Percentiles rank a stretch among this genome's conserved stretches.
These are phyloP conservation scores for Lagenaria siceraria DNA, from an alignment of 306 rosid species.

Conservation along the genomic window DNA sequence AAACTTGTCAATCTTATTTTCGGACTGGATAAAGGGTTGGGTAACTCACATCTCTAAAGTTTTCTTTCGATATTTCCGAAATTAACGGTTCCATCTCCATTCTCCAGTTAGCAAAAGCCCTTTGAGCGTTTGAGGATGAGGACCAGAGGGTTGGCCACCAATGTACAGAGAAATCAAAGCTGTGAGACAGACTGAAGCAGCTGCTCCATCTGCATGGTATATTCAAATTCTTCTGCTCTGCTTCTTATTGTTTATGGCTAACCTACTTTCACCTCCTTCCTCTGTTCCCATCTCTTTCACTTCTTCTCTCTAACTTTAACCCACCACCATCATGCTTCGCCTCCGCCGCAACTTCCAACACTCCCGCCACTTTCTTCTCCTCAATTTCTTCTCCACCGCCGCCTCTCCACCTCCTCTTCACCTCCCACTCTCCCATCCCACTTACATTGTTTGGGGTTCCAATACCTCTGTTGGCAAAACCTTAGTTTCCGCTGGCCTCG, in stretches of 20 bases:
- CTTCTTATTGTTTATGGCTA: neutral
- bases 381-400: conserved; percentile 15
- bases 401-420: conserved; percentile 10
- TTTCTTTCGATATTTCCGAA: too few species aligned
- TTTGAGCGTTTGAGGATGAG: too few species aligned
- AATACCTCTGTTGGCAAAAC: conserved; percentile 90
- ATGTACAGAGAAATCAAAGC: too few species aligned
- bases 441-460: conserved; percentile 73
- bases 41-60: too few species aligned
- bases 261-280: neutral
- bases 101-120: too few species aligned
- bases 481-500: conserved; percentile 85
- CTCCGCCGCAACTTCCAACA: conserved; percentile 15
- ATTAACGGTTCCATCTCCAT: too few species aligned
- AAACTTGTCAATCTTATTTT: too few species aligned
- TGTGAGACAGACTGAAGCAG: too few species aligned
- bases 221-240: too few species aligned
- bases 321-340: conserved; percentile 8
- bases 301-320: neutral
- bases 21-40: too few species aligned
- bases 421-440: conserved; percentile 63
- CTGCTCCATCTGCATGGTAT: too few species aligned
- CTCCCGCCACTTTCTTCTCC: conserved; percentile 11
- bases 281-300: neutral
- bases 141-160: too few species aligned